Evolutionary conservation across 352 stramenopile species (phyloP), one percentile per base, ranked within the genome.

Genomic region (Hyaloperonospora brassicae): DNA sequence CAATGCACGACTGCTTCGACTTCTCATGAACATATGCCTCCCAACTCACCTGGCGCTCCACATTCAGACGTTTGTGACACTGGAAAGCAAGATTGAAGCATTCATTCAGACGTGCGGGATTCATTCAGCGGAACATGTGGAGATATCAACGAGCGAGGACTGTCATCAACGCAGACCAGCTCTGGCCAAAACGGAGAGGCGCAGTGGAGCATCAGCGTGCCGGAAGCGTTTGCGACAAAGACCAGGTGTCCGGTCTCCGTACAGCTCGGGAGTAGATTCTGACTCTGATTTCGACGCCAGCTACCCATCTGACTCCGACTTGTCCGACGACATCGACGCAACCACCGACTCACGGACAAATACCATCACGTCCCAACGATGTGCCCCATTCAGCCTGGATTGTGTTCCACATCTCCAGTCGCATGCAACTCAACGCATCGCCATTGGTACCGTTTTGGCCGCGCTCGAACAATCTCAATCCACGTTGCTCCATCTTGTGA

Each of bases 1-100:
- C 52, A 78, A 86, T 27, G 48, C 60, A 12, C 71, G 67, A 13
- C 62, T 89, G 9, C 62, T 90, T 48, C 76, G 72, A 43, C 54
- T 68, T 21, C 57, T 88, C 5, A 50, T 85, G 22, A 63, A 43
- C 34, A 66, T 84, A 27, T 72, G 62, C 36, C 48, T 84, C 4
- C 61, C 71, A n/a, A 50, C 39, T 25, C 47, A 72, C 9, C 31
- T 67, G n/a, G 60, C 48, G 1, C 57, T 54, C 21, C 43, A 49
- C 2, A 47, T 73, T 1, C 48, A 61, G 1, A 57, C 35, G 4
- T 69, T 79, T 39, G 62, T 69, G 24, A 48, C 38, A 5, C 57
- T 81, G 35, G 52, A 62, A 11, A 66, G 46, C 7, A 71, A 58
- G 40, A 65, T 84, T 30, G 59, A 76, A 58, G 68, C 68, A 9